A percentile compares a stretch with the other conserved stretches of the same genome.
These are phyloP conservation scores for Sphagnum magellanicum DNA, from an alignment of 228 moss, liverwort and hornwort genomes.

Conservation along the genomic window DNA sequence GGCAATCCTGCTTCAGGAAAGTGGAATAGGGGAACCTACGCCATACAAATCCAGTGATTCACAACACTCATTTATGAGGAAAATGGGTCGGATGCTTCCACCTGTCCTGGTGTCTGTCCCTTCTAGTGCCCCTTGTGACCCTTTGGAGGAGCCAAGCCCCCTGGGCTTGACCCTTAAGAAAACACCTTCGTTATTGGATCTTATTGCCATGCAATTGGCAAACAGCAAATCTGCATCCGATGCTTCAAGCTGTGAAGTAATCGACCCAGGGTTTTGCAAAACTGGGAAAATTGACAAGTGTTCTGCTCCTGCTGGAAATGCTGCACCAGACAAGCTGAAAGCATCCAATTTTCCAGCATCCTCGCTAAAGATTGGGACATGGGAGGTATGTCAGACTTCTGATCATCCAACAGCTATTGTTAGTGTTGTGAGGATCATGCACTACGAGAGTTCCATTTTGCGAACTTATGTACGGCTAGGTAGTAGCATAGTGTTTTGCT, in stretches of 20 bases:
- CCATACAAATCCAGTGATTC: conserved; percentile 26
- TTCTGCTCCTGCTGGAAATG: conserved; percentile 49
- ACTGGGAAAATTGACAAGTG: conserved; percentile 49
- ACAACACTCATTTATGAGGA: conserved; percentile 20
- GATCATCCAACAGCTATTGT: not conserved
- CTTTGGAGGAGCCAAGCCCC: conserved; percentile 84
- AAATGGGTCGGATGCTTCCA: conserved; percentile 29
- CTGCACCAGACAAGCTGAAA: conserved; percentile 81
- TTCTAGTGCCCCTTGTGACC: conserved; percentile 15
- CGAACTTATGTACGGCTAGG: too few species aligned
- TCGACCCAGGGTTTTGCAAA: conserved; percentile 40
- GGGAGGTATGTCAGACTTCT: conserved; percentile 60
- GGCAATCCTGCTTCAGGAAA: conserved; percentile 9
- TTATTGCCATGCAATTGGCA: conserved; percentile 72
- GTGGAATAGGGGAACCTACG: conserved; percentile 8
- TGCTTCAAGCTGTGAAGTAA: conserved; percentile 30
- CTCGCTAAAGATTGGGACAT: conserved; percentile 74
- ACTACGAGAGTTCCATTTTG: too few species aligned
- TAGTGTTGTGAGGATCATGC: too few species aligned
- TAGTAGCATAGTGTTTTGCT: too few species aligned
- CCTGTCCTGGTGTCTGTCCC: conserved; percentile 19
- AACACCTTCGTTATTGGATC: conserved; percentile 91
- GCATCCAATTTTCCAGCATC: conserved; percentile 96
- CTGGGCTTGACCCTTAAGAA: conserved; percentile 82
- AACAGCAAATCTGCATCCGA: conserved; percentile 25